Evolutionary conservation across 371 early-diverging fungal species (phyloP).

Genomic region (Mucor velutinosus): DNA sequence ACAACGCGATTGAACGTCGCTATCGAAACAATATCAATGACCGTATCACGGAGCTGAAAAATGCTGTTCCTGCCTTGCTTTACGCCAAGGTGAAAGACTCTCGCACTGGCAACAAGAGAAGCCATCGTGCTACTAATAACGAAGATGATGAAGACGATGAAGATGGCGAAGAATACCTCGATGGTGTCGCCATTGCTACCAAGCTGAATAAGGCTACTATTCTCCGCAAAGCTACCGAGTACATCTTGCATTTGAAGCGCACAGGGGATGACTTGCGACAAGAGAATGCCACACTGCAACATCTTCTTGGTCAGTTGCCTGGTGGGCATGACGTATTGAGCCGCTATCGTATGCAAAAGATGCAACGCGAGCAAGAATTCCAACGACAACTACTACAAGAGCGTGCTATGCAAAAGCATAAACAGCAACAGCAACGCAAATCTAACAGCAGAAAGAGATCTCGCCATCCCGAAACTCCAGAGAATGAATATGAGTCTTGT

Average conservation of each 20-base stretch:
- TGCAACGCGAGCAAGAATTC: constrained; percentile 40
- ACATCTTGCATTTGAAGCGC: constrained; percentile 75
- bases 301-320: constrained; percentile 53
- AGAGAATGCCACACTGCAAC: constrained; percentile 58
- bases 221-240: constrained; percentile 85
- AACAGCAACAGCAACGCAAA: constrained; percentile 31
- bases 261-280: constrained; percentile 47
- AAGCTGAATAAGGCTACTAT: constrained; percentile 93
- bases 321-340: constrained; percentile 56
- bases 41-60: constrained; percentile 82
- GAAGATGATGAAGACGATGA: constrained; percentile 46
- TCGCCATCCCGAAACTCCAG: neutral
- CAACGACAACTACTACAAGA: constrained; percentile 28
- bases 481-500: constrained; percentile 22
- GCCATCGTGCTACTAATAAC: constrained; percentile 14
- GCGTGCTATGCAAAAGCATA: constrained; percentile 26
- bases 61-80: constrained; percentile 85
- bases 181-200: constrained; percentile 66
- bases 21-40: constrained; percentile 96
- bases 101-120: constrained; percentile 11
- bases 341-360: constrained; percentile 33
- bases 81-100: constrained; percentile 54
- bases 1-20: constrained; percentile 93
- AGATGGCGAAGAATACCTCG: constrained; percentile 57
- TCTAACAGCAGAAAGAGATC: constrained; percentile 23